Evolutionary conservation across 257 asterid genomes (phyloP).

Genomic region (Pogostemon cablin): DNA sequence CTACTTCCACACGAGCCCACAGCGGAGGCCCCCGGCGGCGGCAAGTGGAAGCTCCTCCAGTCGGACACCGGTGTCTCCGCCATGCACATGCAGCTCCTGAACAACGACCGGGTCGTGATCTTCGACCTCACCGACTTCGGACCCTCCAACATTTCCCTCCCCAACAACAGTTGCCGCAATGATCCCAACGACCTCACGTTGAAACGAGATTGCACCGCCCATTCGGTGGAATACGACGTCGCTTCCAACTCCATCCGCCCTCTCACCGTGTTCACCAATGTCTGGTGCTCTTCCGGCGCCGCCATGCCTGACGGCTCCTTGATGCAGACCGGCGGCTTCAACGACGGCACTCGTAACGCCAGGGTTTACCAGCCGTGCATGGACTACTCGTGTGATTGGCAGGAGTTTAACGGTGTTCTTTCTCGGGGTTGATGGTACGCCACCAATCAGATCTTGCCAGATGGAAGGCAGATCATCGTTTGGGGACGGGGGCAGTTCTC

Average conservation of each 20-base stretch:
- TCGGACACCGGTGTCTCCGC: slow-evolving; percentile 19
- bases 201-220: slow-evolving; percentile 59
- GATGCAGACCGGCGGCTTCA: slow-evolving; percentile 57
- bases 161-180: slow-evolving; percentile 16
- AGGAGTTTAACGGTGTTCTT: slow-evolving; percentile 38
- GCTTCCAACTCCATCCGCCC: slow-evolving; percentile 53
- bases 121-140: slow-evolving; percentile 24
- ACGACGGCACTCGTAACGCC: slow-evolving; percentile 48
- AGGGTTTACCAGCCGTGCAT: slow-evolving; percentile 41
- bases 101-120: slow-evolving; percentile 22
- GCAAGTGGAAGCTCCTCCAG: slow-evolving; percentile 19
- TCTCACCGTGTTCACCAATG: slow-evolving; percentile 52
- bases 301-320: slow-evolving; percentile 51
- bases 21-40: neutral
- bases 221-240: slow-evolving; percentile 58
- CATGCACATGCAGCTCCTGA: slow-evolving; percentile 34
- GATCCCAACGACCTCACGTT: neutral
- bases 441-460: slow-evolving; percentile 22
- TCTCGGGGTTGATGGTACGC: slow-evolving; percentile 48
- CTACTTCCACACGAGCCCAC: neutral
- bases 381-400: slow-evolving; percentile 51
- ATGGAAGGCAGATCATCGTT: slow-evolving; percentile 40
- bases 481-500: slow-evolving; percentile 51
- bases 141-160: slow-evolving; percentile 23
- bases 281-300: slow-evolving; percentile 73